A percentile compares a stretch with the other conserved stretches of the same genome.
phyloP scores from a whole-genome alignment of 225 moss, liverwort and hornwort genomes.

The Marchantia paleacea region DNA sequence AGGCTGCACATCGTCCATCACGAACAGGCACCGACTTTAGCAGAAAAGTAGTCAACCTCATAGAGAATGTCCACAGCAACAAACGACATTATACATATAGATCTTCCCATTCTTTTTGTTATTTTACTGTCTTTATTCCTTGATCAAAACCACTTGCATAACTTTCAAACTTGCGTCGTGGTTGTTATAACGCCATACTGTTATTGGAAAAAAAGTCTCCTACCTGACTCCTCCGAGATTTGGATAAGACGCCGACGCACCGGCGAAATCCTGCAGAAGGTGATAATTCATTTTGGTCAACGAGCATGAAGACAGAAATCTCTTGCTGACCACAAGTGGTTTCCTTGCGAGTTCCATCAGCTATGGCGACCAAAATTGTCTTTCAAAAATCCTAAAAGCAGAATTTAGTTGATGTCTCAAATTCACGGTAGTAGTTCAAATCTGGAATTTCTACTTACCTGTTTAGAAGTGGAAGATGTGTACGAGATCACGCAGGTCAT shows the following conservation, averaged over 20 bases:
- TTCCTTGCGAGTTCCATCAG: no score
- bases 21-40: not conserved
- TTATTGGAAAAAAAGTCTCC: not conserved
- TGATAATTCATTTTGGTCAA: not conserved
- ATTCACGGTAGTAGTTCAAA: not conserved
- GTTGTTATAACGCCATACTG: no score
- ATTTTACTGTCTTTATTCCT: not conserved
- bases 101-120: no score
- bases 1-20: constrained; percentile 16
- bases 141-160: not conserved
- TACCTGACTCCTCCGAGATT: constrained; percentile 70
- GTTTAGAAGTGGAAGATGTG: constrained; percentile 78
- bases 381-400: no score
- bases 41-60: not conserved
- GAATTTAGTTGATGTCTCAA: not conserved
- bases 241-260: constrained; percentile 70
- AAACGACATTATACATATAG: not conserved
- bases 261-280: constrained; percentile 70
- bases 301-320: not conserved
- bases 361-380: no score
- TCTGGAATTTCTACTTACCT: constrained; percentile 36
- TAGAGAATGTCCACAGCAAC: not conserved
- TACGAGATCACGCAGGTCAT: constrained; percentile 88
- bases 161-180: no score
- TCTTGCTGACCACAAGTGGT: not conserved